phyloP scores from a whole-genome alignment of 768 basidiomycete species.

The Leucosporidium creatinivorum region DNA sequence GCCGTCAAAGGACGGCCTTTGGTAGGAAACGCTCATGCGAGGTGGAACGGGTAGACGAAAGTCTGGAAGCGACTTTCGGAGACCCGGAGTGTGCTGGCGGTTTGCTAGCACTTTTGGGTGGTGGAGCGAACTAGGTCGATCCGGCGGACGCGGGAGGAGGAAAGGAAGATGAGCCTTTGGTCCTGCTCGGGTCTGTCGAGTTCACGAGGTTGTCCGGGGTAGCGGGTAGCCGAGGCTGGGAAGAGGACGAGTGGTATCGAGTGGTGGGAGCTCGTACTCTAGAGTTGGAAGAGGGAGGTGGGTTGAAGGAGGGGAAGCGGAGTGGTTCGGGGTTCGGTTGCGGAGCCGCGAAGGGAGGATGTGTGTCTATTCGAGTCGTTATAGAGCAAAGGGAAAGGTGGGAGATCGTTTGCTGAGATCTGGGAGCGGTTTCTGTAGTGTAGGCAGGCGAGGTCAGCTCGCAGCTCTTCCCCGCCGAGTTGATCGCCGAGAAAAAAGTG shows the following conservation, averaged over 20 bases:
- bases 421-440: not conserved
- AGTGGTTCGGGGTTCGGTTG: not conserved
- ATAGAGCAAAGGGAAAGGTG: not conserved
- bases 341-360: too few relatives aligned
- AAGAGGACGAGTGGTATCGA: not conserved
- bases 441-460: not conserved
- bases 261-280: not conserved
- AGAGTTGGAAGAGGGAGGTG: too few relatives aligned
- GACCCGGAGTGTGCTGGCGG: slow-evolving; percentile 2
- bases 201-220: not conserved
- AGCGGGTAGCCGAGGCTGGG: not conserved
- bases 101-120: slow-evolving; percentile 3
- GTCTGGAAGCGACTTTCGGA: not conserved
- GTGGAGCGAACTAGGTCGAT: slow-evolving; percentile 1
- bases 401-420: not conserved
- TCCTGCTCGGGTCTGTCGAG: not conserved
- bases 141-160: not conserved
- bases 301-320: not conserved
- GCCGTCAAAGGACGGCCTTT: too few relatives aligned
- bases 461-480: not conserved
- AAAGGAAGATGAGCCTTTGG: not conserved
- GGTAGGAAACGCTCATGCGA: slow-evolving; percentile 5
- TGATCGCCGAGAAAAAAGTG: not conserved
- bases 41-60: not conserved
- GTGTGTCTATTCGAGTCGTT: not conserved